These are phyloP conservation scores for Zasmidium citrigriseum DNA, from an alignment of 2,329 filamentous ascomycete species.

Conservation along the genomic window DNA sequence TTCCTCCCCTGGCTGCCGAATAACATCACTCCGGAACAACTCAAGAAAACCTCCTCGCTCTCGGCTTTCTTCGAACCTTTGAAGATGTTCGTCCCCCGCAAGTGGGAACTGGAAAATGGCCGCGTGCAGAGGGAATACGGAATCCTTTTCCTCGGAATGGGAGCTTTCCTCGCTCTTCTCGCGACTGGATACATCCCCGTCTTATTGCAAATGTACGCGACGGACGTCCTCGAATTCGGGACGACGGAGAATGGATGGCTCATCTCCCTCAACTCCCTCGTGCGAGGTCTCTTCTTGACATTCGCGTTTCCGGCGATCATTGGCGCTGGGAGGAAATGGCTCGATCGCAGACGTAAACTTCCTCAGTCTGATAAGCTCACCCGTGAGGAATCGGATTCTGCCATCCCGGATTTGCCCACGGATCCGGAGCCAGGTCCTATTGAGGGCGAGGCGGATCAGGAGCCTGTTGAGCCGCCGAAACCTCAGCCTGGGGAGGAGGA, in stretches of 20 bases:
- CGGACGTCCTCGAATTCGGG: constrained; percentile 47
- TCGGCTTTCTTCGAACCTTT: constrained; percentile 64
- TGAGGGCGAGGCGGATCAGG: constrained; percentile 41
- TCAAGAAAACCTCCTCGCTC: constrained; percentile 41
- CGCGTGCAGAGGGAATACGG: constrained; percentile 59
- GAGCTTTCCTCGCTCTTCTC: constrained; percentile 68
- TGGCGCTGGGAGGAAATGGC: constrained; percentile 43
- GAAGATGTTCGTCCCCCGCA: constrained; percentile 61
- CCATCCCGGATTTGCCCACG: constrained; percentile 29
- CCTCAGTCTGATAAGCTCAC: constrained; percentile 35
- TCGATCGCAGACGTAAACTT: constrained; percentile 32
- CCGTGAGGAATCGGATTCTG: constrained; percentile 14
- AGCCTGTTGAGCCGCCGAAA: constrained; percentile 44
- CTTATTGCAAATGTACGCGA: constrained; percentile 54
- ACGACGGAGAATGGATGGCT: constrained; percentile 48
- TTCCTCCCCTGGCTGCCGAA: constrained; percentile 54
- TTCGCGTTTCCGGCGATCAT: constrained; percentile 49
- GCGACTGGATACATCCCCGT: constrained; percentile 69
- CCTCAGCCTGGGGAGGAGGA: constrained; percentile 39
- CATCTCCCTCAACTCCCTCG: constrained; percentile 47
- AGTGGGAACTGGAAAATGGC: constrained; percentile 55
- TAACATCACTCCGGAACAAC: constrained; percentile 28
- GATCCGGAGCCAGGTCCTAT: constrained; percentile 33
- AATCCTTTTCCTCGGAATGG: constrained; percentile 63
- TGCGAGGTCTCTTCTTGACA: constrained; percentile 48